phyloP scores from a whole-genome alignment of 495 filamentous ascomycete species.

The Hyaloscypha finlandica region DNA sequence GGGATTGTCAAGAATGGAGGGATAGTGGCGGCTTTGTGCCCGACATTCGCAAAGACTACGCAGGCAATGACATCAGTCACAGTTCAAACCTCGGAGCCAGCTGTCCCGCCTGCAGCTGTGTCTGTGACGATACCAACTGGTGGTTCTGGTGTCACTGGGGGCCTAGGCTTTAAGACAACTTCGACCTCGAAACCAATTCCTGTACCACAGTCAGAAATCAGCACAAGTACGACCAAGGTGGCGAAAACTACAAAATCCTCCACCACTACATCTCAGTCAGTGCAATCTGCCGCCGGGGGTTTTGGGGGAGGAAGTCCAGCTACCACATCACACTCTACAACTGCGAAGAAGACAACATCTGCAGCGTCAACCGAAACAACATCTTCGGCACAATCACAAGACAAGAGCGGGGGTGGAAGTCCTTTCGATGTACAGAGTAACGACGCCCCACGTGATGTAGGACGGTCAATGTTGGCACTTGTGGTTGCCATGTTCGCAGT shows the following conservation, averaged over 20 bases:
- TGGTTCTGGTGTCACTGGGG: conserved; percentile 23
- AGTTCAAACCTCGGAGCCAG: neutral
- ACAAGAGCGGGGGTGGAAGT: conserved; percentile 17
- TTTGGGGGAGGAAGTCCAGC: conserved; percentile 1
- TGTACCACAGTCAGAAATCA: neutral
- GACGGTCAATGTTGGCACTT: conserved; percentile 14
- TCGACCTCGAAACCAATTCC: conserved; percentile 5
- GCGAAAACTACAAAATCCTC: neutral
- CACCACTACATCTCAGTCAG: conserved; percentile 4
- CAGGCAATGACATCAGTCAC: neutral
- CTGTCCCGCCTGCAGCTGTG: neutral
- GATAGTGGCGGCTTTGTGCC: conserved; percentile 28
- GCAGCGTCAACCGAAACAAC: neutral
- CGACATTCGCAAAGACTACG: conserved; percentile 14
- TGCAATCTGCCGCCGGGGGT: neutral
- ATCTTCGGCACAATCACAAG: neutral
- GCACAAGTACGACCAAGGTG: neutral
- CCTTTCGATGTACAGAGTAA: conserved; percentile 20
- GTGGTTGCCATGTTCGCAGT: conserved; percentile 10
- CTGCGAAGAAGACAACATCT: neutral
- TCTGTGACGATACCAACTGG: conserved; percentile 24
- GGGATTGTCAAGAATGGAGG: conserved; percentile 28
- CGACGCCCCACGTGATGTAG: neutral
- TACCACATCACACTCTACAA: neutral
- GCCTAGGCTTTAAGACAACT: conserved; percentile 21